Percentiles rank a stretch among this genome's conserved stretches.
phyloP scores from a whole-genome alignment of 2,329 filamentous ascomycete genomes.

The Aspergillus fructus region DNA sequence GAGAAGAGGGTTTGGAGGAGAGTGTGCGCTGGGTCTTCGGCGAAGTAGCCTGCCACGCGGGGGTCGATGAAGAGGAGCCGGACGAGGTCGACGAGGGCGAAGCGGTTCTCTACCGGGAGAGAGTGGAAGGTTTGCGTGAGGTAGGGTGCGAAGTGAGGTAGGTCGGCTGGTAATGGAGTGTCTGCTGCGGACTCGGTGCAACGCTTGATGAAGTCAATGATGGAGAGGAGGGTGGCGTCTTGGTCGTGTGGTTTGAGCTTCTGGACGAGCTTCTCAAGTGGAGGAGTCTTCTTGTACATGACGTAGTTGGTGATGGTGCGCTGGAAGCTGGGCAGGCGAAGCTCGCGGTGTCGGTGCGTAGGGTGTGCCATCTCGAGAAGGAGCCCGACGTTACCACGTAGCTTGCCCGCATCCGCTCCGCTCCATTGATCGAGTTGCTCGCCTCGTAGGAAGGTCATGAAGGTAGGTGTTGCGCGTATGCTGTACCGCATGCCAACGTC shows the following conservation, averaged over 20 bases:
- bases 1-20: slow-evolving; percentile 64
- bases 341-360: slow-evolving; percentile 69
- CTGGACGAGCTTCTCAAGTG: slow-evolving; percentile 73
- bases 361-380: slow-evolving; percentile 74
- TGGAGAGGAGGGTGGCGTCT: slow-evolving; percentile 59
- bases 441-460: slow-evolving; percentile 79
- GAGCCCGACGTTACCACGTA: slow-evolving; percentile 71
- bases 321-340: slow-evolving; percentile 70
- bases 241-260: slow-evolving; percentile 70
- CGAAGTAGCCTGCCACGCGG: slow-evolving; percentile 77
- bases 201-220: slow-evolving; percentile 69
- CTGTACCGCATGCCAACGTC: slow-evolving; percentile 65
- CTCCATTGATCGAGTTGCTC: slow-evolving; percentile 76
- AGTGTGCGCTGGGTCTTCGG: slow-evolving; percentile 62
- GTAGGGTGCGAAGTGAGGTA: slow-evolving; percentile 64
- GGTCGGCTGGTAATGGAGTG: slow-evolving; percentile 68
- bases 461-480: slow-evolving; percentile 79
- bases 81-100: slow-evolving; percentile 82
- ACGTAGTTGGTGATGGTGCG: slow-evolving; percentile 66
- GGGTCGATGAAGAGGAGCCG: slow-evolving; percentile 74
- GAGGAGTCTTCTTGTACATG: slow-evolving; percentile 74
- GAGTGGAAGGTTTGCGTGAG: slow-evolving; percentile 56
- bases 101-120: slow-evolving; percentile 66
- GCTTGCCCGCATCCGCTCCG: slow-evolving; percentile 67
- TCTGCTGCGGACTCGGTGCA: slow-evolving; percentile 56